Conservation (phyloP, 1,139 yeast species). For the Meyerozyma athensensis region DNA sequence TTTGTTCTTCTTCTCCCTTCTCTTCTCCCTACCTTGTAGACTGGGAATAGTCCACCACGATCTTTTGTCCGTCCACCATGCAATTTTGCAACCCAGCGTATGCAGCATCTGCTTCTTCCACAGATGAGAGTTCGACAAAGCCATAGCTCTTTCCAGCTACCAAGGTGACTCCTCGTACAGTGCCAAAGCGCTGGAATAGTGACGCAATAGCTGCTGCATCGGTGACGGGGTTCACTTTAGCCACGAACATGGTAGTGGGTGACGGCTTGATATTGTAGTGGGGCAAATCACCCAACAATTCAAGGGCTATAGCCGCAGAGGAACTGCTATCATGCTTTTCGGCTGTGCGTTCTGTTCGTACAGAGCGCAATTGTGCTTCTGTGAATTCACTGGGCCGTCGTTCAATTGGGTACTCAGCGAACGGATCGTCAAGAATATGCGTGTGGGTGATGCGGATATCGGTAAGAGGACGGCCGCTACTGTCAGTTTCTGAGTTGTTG, state of each 20-base stretch:
- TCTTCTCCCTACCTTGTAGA: conserved; percentile 26
- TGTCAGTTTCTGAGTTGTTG: conserved; percentile 36
- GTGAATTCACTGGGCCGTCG: background rate
- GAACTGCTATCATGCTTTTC: conserved; percentile 21
- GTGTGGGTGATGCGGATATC: conserved; percentile 52
- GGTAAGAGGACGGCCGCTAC: conserved; percentile 30
- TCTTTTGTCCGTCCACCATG: conserved; percentile 54
- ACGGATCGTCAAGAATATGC: conserved; percentile 53
- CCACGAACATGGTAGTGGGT: conserved; percentile 57
- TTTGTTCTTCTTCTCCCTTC: no score
- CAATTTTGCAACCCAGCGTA: conserved; percentile 47
- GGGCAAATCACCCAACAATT: conserved; percentile 63
- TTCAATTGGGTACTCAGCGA: conserved; percentile 16
- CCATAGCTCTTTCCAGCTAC: conserved; percentile 54
- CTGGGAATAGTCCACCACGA: conserved; percentile 68
- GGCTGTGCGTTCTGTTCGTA: conserved; percentile 27
- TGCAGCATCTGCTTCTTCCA: conserved; percentile 53
- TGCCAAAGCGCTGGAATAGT: conserved; percentile 59
- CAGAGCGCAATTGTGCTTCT: conserved; percentile 6
- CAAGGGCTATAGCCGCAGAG: conserved; percentile 54
- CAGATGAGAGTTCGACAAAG: conserved; percentile 51
- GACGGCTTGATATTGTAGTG: conserved; percentile 55
- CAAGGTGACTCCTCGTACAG: conserved; percentile 20
- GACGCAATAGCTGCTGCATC: conserved; percentile 47
- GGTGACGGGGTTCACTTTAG: conserved; percentile 60